Evolutionary conservation across 176 grass and related monocot species (phyloP).

Genomic region (Canna indica): DNA sequence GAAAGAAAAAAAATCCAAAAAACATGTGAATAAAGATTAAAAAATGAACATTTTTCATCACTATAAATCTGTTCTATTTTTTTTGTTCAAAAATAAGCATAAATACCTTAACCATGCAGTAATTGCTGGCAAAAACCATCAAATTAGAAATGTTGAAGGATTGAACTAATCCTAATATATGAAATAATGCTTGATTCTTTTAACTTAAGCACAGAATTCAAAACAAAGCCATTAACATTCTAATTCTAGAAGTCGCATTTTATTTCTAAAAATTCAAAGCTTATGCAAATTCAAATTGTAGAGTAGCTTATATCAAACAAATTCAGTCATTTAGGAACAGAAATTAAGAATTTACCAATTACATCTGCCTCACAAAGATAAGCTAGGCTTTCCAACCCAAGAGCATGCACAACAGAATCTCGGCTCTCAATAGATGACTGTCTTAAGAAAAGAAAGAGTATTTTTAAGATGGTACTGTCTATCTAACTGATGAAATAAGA

Average conservation of each 20-base stretch:
- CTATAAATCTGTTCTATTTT: too few species aligned
- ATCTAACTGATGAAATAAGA: conserved; percentile 20
- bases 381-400: conserved; percentile 82
- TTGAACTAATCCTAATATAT: neutral
- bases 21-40: too few species aligned
- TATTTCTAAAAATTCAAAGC: neutral
- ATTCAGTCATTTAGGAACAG: neutral
- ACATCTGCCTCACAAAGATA: conserved; percentile 88
- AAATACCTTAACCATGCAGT: too few species aligned
- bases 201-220: neutral
- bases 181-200: neutral
- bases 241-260: neutral
- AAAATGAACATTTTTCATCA: too few species aligned
- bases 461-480: conserved; percentile 13
- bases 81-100: too few species aligned
- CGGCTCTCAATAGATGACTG: conserved; percentile 74
- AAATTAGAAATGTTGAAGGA: neutral
- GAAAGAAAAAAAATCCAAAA: too few species aligned
- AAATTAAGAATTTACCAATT: conserved; percentile 43
- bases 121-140: too few species aligned
- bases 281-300: neutral
- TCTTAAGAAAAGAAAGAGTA: conserved; percentile 16
- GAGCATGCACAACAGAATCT: conserved; percentile 61
- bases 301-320: neutral
- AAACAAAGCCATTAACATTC: neutral